A percentile compares a stretch with the other conserved stretches of the same genome.
phyloP scores from a whole-genome alignment of 1,284 basidiomycete species.

The Phaffia rhodozyma region DNA sequence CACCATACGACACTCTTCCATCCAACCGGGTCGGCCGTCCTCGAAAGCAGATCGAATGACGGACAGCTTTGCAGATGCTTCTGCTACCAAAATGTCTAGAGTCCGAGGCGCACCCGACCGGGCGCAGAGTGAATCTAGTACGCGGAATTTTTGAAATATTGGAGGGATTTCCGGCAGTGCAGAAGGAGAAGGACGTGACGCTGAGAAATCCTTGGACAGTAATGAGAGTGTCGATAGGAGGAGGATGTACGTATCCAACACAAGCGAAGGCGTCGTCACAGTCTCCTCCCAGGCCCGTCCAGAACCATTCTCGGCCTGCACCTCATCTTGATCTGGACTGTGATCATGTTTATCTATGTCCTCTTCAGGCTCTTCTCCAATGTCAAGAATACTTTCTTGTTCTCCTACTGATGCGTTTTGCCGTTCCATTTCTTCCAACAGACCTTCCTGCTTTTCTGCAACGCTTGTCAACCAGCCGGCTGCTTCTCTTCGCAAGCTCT shows the following conservation, averaged over 20 bases:
- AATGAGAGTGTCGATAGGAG: conserved; percentile 5
- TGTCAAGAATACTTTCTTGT: not conserved
- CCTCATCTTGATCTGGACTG: not conserved
- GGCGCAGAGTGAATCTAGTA: not conserved
- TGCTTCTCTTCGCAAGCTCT: conserved; percentile 2
- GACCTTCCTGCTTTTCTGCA: conserved; percentile 9
- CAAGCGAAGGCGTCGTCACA: conserved; percentile 10
- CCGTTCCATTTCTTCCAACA: not conserved
- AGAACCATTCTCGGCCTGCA: not conserved
- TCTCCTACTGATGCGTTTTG: no score
- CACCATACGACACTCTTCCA: not conserved
- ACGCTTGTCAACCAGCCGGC: not conserved
- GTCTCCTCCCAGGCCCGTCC: conserved; percentile 17
- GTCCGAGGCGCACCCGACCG: not conserved
- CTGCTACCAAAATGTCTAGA: conserved; percentile 5
- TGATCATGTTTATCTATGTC: not conserved
- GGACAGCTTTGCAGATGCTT: not conserved
- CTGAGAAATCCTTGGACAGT: not conserved
- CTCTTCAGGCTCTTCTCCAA: not conserved
- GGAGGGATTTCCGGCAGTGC: not conserved
- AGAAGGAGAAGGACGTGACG: not conserved
- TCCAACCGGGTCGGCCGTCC: not conserved
- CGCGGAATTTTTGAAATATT: not conserved
- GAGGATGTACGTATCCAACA: conserved; percentile 11
- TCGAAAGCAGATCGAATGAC: not conserved